A percentile compares a stretch with the other conserved stretches of the same genome.
Evolutionary conservation across 1,284 basidiomycete genomes (phyloP).

Genomic region (Gymnopus androsaceus): DNA sequence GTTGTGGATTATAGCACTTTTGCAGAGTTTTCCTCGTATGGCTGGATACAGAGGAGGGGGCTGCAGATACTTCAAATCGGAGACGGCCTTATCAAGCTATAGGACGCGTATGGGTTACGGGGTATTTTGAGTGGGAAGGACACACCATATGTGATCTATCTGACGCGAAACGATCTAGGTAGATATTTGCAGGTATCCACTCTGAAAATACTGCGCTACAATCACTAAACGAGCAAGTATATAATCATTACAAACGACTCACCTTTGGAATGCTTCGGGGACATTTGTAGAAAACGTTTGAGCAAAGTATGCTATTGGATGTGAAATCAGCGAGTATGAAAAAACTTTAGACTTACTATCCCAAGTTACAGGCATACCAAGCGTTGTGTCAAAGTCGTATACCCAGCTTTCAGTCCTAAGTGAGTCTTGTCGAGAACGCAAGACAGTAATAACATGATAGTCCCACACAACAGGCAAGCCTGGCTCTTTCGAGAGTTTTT

Average conservation of each 20-base stretch:
- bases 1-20: slow-evolving; percentile 50
- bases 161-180: slow-evolving; percentile 68
- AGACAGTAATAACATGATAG: slow-evolving; percentile 69
- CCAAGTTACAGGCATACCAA: slow-evolving; percentile 51
- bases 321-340: slow-evolving; percentile 13
- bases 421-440: slow-evolving; percentile 35
- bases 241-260: slow-evolving; percentile 11
- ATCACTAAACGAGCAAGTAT: neutral
- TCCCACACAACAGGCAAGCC: slow-evolving; percentile 64
- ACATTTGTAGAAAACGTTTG: slow-evolving; percentile 50
- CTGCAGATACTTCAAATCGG: slow-evolving; percentile 26
- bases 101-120: neutral
- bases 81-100: neutral
- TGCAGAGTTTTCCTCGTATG: slow-evolving; percentile 50
- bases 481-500: slow-evolving; percentile 44
- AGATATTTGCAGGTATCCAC: slow-evolving; percentile 54
- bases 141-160: slow-evolving; percentile 78
- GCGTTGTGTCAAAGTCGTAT: slow-evolving; percentile 64
- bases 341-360: slow-evolving; percentile 38
- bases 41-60: slow-evolving; percentile 56
- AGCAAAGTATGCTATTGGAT: slow-evolving; percentile 51
- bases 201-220: slow-evolving; percentile 44
- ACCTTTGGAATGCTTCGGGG: slow-evolving; percentile 52
- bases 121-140: neutral
- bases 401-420: slow-evolving; percentile 43